phyloP scores from a whole-genome alignment of 2,329 filamentous ascomycete genomes.

The Berkeleyomyces rouxiae region DNA sequence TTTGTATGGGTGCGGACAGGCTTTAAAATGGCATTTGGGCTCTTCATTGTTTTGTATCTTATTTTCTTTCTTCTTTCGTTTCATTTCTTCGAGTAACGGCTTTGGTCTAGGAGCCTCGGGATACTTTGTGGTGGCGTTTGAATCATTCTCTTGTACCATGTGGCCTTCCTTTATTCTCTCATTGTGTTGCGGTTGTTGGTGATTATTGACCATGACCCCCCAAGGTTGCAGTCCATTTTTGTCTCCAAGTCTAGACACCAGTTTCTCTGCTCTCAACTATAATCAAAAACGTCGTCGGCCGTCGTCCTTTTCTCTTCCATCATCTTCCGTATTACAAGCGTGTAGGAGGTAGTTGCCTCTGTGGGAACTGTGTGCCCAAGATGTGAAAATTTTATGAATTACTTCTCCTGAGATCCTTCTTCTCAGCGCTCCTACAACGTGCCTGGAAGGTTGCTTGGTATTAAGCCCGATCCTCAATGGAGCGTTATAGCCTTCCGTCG shows the following conservation, averaged over 20 bases:
- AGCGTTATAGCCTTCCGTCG: background rate
- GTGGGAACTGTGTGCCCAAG: background rate
- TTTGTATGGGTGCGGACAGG: conserved; percentile 2
- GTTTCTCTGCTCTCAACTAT: too few relatives aligned
- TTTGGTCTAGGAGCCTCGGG: too few relatives aligned
- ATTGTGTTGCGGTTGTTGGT: too few relatives aligned
- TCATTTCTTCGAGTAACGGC: background rate
- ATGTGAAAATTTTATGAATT: background rate
- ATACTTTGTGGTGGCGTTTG: background rate
- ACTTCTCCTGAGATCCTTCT: background rate
- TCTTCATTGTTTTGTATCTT: background rate
- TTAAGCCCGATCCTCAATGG: background rate
- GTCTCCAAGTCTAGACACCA: too few relatives aligned
- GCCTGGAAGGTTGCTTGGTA: too few relatives aligned
- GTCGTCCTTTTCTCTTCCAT: background rate
- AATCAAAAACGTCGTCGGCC: background rate
- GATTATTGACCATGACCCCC: too few relatives aligned
- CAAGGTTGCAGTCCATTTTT: too few relatives aligned
- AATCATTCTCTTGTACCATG: too few relatives aligned
- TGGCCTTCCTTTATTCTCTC: too few relatives aligned
- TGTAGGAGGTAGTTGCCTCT: background rate
- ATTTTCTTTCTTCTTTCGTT: background rate
- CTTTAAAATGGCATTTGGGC: background rate
- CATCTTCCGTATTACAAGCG: background rate
- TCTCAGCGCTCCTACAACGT: too few relatives aligned